These are phyloP conservation scores for Magnusiomyces magnusii DNA, from an alignment of 1,139 yeast species.

Conservation along the genomic window DNA sequence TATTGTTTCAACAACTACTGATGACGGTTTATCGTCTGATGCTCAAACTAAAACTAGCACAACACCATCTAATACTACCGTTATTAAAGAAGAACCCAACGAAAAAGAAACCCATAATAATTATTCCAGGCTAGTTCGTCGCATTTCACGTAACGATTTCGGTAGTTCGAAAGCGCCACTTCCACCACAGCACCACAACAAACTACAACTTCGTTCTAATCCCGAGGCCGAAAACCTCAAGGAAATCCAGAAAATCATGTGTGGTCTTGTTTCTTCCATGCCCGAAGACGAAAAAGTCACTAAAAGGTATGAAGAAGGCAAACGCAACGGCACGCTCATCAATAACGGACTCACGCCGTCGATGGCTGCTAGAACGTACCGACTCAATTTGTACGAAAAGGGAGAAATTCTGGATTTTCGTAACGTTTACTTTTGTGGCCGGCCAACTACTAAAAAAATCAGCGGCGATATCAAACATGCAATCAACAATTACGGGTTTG, in stretches of 20 bases:
- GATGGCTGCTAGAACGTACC: constrained; percentile 10
- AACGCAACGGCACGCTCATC: constrained; percentile 8
- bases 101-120: no score
- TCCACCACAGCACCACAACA: background rate
- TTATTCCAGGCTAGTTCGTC: background rate
- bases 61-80: no score
- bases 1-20: background rate
- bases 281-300: constrained; percentile 17
- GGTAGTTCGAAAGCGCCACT: background rate
- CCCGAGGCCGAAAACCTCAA: background rate
- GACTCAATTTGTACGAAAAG: constrained; percentile 42
- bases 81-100: no score
- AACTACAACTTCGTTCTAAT: background rate
- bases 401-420: constrained; percentile 43
- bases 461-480: constrained; percentile 39
- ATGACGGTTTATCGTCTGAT: no score
- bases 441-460: constrained; percentile 23
- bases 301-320: constrained; percentile 12
- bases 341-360: constrained; percentile 25
- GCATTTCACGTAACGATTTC: background rate
- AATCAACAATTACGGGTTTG: constrained; percentile 57
- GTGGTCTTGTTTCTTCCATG: constrained; percentile 18
- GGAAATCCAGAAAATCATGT: constrained; percentile 21
- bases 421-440: constrained; percentile 38
- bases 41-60: no score